Percentiles rank a stretch among this genome's conserved stretches.
phyloP scores from a whole-genome alignment of 805 yeast genomes.

The Candida sithepensis region DNA sequence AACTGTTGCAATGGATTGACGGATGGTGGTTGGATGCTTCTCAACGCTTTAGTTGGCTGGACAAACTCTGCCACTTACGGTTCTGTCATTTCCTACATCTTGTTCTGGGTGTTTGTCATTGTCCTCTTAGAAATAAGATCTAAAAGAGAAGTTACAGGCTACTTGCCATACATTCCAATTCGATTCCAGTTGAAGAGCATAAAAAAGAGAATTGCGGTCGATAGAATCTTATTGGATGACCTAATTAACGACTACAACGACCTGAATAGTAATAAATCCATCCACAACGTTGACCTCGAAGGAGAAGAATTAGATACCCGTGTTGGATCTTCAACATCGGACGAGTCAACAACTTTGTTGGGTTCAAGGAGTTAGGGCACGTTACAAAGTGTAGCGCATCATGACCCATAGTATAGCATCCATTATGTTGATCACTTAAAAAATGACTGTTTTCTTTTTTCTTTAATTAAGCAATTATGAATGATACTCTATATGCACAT shows the following conservation, averaged over 20 bases:
- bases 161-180: slow-evolving; percentile 58
- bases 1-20: slow-evolving; percentile 90
- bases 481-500: too few species aligned
- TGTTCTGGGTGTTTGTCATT: slow-evolving; percentile 63
- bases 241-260: slow-evolving; percentile 21
- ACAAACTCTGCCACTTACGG: slow-evolving; percentile 91
- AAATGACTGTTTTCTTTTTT: too few species aligned
- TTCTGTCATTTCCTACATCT: slow-evolving; percentile 67
- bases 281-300: slow-evolving; percentile 1
- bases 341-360: slow-evolving; percentile 9
- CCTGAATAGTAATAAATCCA: slow-evolving; percentile 17
- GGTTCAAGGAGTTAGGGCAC: slow-evolving; percentile 1
- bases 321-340: slow-evolving; percentile 1
- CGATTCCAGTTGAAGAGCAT: slow-evolving; percentile 56
- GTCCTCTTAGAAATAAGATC: slow-evolving; percentile 38
- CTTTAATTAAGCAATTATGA: too few species aligned
- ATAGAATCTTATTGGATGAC: slow-evolving; percentile 25
- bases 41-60: slow-evolving; percentile 91
- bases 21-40: slow-evolving; percentile 91
- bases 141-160: slow-evolving; percentile 55
- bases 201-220: slow-evolving; percentile 33
- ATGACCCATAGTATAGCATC: neutral
- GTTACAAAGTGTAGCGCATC: neutral
- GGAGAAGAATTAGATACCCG: neutral
- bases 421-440: too few species aligned